These are phyloP conservation scores for Cerioporus squamosus DNA, from an alignment of 1,284 basidiomycete genomes.

Conservation along the genomic window DNA sequence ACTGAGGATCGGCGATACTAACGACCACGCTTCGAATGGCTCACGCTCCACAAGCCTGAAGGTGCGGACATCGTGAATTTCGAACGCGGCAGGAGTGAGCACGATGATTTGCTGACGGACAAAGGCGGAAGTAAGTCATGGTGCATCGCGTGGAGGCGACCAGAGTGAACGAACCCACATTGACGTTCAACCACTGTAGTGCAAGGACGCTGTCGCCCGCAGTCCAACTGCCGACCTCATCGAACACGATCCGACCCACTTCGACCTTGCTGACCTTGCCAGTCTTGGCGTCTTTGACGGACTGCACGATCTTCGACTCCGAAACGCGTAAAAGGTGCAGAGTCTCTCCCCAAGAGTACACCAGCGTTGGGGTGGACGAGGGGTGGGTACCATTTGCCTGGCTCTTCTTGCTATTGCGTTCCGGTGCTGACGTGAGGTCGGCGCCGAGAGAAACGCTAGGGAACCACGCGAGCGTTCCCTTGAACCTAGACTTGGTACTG, in stretches of 20 bases:
- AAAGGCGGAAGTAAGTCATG: constrained; percentile 16
- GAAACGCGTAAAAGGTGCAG: constrained; percentile 70
- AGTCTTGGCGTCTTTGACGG: constrained; percentile 55
- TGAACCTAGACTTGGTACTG: constrained; percentile 49
- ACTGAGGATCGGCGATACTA: constrained; percentile 58
- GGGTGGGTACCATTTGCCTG: constrained; percentile 26
- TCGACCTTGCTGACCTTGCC: constrained; percentile 64
- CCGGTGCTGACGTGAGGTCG: constrained; percentile 18
- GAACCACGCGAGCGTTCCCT: constrained; percentile 80
- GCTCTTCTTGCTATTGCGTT: constrained; percentile 36
- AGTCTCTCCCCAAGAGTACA: constrained; percentile 81
- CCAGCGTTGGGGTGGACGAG: constrained; percentile 61
- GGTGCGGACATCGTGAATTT: constrained; percentile 72
- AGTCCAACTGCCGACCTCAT: constrained; percentile 58
- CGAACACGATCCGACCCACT: constrained; percentile 64
- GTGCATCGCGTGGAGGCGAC: neutral
- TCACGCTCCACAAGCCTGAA: constrained; percentile 61
- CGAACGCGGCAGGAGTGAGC: constrained; percentile 61
- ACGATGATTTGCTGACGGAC: constrained; percentile 61
- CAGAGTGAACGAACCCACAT: constrained; percentile 59
- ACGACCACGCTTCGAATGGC: constrained; percentile 55
- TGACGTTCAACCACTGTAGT: constrained; percentile 75
- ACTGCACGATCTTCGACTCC: constrained; percentile 61
- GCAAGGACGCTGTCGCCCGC: constrained; percentile 63
- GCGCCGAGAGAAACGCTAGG: constrained; percentile 50